A percentile compares a stretch with the other conserved stretches of the same genome.
Evolutionary conservation across 2,329 filamentous ascomycete species (phyloP).

Genomic region (Plectosphaerella cucumerina): DNA sequence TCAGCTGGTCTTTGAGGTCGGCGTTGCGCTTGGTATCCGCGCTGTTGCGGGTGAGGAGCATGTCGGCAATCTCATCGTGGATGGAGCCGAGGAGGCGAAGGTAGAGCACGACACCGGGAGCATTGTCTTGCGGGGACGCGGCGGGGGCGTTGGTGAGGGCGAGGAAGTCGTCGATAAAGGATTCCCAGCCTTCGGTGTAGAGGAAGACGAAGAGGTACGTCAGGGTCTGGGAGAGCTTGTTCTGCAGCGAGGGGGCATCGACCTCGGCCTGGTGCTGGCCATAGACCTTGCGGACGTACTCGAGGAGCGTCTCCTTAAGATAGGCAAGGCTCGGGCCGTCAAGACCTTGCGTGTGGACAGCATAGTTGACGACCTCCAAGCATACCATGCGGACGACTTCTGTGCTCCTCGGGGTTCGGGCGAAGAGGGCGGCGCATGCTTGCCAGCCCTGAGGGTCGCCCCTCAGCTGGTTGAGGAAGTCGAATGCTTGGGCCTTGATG

Average conservation of each 20-base stretch:
- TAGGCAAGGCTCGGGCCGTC: conserved; percentile 68
- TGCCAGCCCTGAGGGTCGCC: conserved; percentile 85
- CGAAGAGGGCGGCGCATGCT: conserved; percentile 82
- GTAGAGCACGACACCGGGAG: conserved; percentile 76
- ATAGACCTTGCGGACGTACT: conserved; percentile 76
- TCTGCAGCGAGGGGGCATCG: conserved; percentile 79
- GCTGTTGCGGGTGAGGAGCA: conserved; percentile 73
- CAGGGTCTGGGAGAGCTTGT: conserved; percentile 94
- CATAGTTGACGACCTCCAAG: conserved; percentile 90
- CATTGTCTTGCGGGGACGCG: conserved; percentile 62
- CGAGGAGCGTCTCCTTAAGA: conserved; percentile 76
- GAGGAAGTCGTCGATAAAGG: conserved; percentile 87
- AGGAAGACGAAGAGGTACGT: conserved; percentile 88
- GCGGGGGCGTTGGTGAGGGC: conserved; percentile 63
- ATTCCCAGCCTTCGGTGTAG: conserved; percentile 82
- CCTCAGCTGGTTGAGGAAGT: conserved; percentile 75
- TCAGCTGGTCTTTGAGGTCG: conserved; percentile 85
- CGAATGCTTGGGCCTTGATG: conserved; percentile 77
- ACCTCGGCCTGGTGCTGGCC: conserved; percentile 52
- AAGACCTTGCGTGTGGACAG: conserved; percentile 74
- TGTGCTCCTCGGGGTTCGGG: conserved; percentile 66
- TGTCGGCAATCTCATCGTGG: conserved; percentile 96
- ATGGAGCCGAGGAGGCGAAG: conserved; percentile 83
- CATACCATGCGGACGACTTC: conserved; percentile 87
- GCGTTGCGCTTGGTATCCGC: conserved; percentile 82